A percentile compares a stretch with the other conserved stretches of the same genome.
Evolutionary conservation across 2,329 filamentous ascomycete genomes (phyloP).

Genomic region (Pseudogymnoascus sp.): DNA sequence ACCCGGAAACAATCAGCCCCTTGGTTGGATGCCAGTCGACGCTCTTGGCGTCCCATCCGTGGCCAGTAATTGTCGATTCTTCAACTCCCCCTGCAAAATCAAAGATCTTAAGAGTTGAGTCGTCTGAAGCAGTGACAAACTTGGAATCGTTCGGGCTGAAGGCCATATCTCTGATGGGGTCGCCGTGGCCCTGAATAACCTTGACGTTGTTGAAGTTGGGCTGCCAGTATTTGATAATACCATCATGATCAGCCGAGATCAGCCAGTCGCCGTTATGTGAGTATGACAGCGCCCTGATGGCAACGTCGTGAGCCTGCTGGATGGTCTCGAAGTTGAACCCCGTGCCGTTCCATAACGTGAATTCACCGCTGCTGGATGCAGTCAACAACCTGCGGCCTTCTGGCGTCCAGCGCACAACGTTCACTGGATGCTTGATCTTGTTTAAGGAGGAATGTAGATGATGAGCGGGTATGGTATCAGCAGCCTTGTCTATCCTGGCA

Average conservation of each 20-base stretch:
- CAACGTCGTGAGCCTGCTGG: slow-evolving; percentile 92
- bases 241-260: slow-evolving; percentile 89
- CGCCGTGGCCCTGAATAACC: slow-evolving; percentile 81
- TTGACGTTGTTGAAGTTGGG: slow-evolving; percentile 99
- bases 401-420: slow-evolving; percentile 95
- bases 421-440: slow-evolving; percentile 96
- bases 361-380: slow-evolving; percentile 92
- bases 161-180: slow-evolving; percentile 83
- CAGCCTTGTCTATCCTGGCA: slow-evolving; percentile 65
- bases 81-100: slow-evolving; percentile 84
- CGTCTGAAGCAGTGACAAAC: slow-evolving; percentile 93
- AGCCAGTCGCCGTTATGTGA: slow-evolving; percentile 97
- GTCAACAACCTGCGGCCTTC: slow-evolving; percentile 88
- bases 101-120: slow-evolving; percentile 88
- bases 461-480: slow-evolving; percentile 85
- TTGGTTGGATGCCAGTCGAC: slow-evolving; percentile 98
- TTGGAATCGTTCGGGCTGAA: slow-evolving; percentile 93
- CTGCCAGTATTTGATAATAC: slow-evolving; percentile 96
- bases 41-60: slow-evolving; percentile 95
- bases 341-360: slow-evolving; percentile 97
- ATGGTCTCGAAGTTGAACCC: slow-evolving; percentile 99
- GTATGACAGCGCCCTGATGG: slow-evolving; percentile 76
- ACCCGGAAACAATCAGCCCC: slow-evolving; percentile 87
- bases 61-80: slow-evolving; percentile 80
- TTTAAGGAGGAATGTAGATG: slow-evolving; percentile 97